Conservation (phyloP, 139 green algal species). For the Volvox reticuliferus region DNA sequence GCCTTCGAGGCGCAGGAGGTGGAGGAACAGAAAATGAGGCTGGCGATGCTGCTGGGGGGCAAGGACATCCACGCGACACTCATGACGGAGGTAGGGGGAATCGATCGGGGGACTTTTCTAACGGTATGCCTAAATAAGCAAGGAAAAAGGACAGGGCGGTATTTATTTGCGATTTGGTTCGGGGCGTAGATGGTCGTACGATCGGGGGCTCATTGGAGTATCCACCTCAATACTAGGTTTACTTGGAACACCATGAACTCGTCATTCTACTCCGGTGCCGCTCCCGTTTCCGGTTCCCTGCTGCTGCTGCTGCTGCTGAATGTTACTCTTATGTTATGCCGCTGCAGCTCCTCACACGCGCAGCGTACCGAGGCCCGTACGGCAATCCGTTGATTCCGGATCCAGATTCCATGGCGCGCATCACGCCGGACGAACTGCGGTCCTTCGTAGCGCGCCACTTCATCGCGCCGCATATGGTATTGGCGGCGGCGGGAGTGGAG, state of each 20-base stretch:
- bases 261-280: too few species aligned
- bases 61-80: conserved; percentile 67
- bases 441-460: conserved; percentile 75
- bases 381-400: conserved; percentile 73
- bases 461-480: conserved; percentile 80
- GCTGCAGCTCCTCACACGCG: conserved; percentile 69
- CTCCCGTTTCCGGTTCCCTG: too few species aligned
- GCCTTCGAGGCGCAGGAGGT: conserved; percentile 56
- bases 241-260: too few species aligned
- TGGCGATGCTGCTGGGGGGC: conserved; percentile 55
- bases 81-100: conserved; percentile 60
- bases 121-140: too few species aligned
- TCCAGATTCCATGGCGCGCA: conserved; percentile 19
- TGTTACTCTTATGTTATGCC: too few species aligned
- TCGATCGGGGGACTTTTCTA: too few species aligned
- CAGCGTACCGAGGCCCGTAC: conserved; percentile 72
- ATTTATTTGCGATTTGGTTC: too few species aligned
- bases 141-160: too few species aligned
- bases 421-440: conserved; percentile 68
- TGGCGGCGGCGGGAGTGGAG: conserved; percentile 87
- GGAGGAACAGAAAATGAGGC: conserved; percentile 66
- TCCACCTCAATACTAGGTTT: too few species aligned
- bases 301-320: too few species aligned
- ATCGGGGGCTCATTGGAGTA: too few species aligned
- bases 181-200: too few species aligned